A percentile compares a stretch with the other conserved stretches of the same genome.
These are phyloP conservation scores for Colletotrichum sp. DNA, from an alignment of 2,329 filamentous ascomycete genomes.

Conservation along the genomic window DNA sequence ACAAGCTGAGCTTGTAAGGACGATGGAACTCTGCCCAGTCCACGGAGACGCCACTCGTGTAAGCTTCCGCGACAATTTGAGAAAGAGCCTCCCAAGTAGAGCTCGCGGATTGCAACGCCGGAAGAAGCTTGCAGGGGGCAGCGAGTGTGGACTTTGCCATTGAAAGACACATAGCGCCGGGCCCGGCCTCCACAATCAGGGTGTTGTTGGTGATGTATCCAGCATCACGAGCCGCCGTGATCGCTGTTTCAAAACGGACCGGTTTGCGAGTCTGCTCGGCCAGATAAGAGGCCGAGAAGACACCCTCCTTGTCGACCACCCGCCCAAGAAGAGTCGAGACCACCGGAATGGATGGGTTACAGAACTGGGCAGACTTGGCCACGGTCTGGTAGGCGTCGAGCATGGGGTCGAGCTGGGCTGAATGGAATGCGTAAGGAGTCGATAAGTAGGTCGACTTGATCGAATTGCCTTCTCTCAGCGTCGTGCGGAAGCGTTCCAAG, in stretches of 20 bases:
- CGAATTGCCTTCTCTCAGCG: constrained; percentile 31
- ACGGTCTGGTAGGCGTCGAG: constrained; percentile 61
- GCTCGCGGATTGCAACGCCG: constrained; percentile 67
- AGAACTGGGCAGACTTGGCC: constrained; percentile 40
- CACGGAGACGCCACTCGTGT: constrained; percentile 65
- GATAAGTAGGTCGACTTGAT: constrained; percentile 49
- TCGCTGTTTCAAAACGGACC: constrained; percentile 67
- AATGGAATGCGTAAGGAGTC: constrained; percentile 60
- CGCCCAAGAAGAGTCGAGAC: constrained; percentile 69
- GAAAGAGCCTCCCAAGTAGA: constrained; percentile 69
- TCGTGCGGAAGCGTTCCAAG: constrained; percentile 47
- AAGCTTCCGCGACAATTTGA: constrained; percentile 59
- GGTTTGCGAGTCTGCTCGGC: constrained; percentile 64
- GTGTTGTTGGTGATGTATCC: constrained; percentile 66
- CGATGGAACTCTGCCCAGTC: constrained; percentile 75
- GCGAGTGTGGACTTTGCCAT: constrained; percentile 67
- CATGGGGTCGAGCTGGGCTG: constrained; percentile 57
- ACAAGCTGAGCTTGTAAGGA: constrained; percentile 41
- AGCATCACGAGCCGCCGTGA: constrained; percentile 56
- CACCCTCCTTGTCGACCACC: constrained; percentile 51
- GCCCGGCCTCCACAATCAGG: constrained; percentile 73
- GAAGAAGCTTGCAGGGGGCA: constrained; percentile 53
- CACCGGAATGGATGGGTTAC: constrained; percentile 59
- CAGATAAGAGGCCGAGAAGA: constrained; percentile 63
- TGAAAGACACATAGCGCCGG: constrained; percentile 68